A percentile compares a stretch with the other conserved stretches of the same genome.
These are phyloP conservation scores for Bertia moriformis DNA, from an alignment of 2,329 filamentous ascomycete genomes.

Conservation along the genomic window DNA sequence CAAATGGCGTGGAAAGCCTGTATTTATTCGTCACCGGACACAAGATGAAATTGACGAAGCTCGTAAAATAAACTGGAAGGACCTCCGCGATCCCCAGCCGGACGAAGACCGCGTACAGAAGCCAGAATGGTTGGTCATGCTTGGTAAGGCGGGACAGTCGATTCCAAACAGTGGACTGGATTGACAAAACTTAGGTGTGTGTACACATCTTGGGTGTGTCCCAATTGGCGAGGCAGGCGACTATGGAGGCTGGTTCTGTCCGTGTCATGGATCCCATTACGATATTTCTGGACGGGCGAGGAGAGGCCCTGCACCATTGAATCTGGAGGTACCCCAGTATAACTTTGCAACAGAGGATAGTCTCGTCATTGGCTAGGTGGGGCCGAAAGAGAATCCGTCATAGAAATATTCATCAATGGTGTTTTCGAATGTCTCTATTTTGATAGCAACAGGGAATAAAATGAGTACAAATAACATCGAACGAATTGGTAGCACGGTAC, in stretches of 20 bases:
- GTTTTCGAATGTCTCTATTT: too few species aligned
- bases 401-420: too few species aligned
- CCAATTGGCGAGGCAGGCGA: constrained; percentile 97
- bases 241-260: constrained; percentile 98
- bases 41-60: constrained; percentile 85
- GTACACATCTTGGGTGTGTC: constrained; percentile 97
- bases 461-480: too few species aligned
- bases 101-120: constrained; percentile 92
- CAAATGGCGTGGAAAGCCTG: constrained; percentile 99
- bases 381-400: too few species aligned
- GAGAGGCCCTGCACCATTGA: constrained; percentile 91
- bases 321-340: constrained; percentile 87
- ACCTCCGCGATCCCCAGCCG: constrained; percentile 77
- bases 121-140: constrained; percentile 97
- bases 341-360: constrained; percentile 82
- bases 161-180: constrained; percentile 8
- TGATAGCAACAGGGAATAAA: too few species aligned
- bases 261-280: constrained; percentile 99
- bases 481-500: too few species aligned
- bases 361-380: constrained; percentile 77
- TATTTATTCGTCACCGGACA: constrained; percentile 98
- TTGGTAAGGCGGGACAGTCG: constrained; percentile 44
- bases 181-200: constrained; percentile 53
- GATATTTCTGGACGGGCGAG: constrained; percentile 97
- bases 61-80: constrained; percentile 69